Conservation (phyloP, 257 asterid species). For the Plantago ovata region DNA sequence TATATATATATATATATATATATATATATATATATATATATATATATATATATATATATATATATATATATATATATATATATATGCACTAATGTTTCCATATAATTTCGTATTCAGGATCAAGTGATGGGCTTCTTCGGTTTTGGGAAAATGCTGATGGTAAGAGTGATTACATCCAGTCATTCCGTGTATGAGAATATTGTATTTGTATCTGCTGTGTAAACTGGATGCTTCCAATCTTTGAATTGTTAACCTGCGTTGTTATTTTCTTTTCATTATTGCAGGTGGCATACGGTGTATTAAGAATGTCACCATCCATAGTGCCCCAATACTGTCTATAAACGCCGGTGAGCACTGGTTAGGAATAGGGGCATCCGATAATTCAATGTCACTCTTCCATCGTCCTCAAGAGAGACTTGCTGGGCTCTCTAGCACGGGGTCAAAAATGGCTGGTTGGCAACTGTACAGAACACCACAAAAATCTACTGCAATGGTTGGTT, state of each 20-base stretch:
- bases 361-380: conserved; percentile 97
- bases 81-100: not conserved
- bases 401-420: conserved; percentile 95
- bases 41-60: not conserved
- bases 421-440: conserved; percentile 61
- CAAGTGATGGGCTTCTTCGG: conserved; percentile 85
- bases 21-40: not conserved
- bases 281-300: conserved; percentile 73
- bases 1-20: conserved; percentile 7
- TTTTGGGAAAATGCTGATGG: conserved; percentile 97
- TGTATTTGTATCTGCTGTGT: not conserved
- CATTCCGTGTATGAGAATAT: conserved; percentile 2
- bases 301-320: conserved; percentile 79
- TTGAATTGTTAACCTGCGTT: not conserved
- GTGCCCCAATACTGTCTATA: conserved; percentile 71
- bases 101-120: conserved; percentile 48
- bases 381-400: conserved; percentile 93
- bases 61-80: conserved; percentile 1
- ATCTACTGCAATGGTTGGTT: conserved; percentile 75
- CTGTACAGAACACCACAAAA: conserved; percentile 89
- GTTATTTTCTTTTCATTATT: conserved; percentile 9
- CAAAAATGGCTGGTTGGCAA: conserved; percentile 95
- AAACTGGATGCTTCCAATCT: not conserved
- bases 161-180: conserved; percentile 32
- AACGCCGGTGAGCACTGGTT: conserved; percentile 94